phyloP scores from a whole-genome alignment of 202 grass and related monocot genomes.

The Schoenoplectus triqueter region DNA sequence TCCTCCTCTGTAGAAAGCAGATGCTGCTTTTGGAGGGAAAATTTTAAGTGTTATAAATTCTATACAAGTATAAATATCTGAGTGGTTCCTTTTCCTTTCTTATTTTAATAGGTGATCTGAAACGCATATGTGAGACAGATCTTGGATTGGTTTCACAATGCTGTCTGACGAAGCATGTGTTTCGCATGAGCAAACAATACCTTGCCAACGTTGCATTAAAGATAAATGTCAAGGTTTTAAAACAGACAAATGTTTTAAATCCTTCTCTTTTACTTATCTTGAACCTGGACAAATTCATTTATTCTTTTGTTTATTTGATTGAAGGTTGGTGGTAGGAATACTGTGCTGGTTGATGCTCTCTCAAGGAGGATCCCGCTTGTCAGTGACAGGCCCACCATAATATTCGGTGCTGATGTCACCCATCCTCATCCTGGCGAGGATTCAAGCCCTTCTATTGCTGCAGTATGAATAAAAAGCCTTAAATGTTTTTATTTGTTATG shows the following conservation, averaged over 20 bases:
- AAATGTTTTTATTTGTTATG: conserved; percentile 1
- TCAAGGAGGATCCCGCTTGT: conserved; percentile 75
- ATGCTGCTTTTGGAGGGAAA: not conserved
- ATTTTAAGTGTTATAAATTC: not conserved
- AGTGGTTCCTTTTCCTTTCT: not conserved
- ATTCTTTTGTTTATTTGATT: conserved; percentile 2
- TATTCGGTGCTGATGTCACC: conserved; percentile 93
- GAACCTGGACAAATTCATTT: conserved; percentile 8
- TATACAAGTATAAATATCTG: conserved; percentile 1
- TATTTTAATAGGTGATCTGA: conserved; percentile 69
- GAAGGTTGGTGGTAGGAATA: conserved; percentile 91
- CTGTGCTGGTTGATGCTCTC: conserved; percentile 76
- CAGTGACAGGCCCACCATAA: conserved; percentile 85
- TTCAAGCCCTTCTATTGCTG: conserved; percentile 89
- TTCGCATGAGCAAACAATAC: conserved; percentile 77
- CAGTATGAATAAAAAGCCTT: conserved; percentile 50
- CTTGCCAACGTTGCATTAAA: conserved; percentile 90
- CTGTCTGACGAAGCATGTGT: conserved; percentile 79
- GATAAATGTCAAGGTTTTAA: conserved; percentile 90
- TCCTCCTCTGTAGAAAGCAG: not conserved
- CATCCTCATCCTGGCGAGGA: conserved; percentile 97
- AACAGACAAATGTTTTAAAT: not conserved
- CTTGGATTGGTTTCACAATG: conserved; percentile 88
- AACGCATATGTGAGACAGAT: conserved; percentile 90
- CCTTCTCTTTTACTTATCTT: conserved; percentile 11